A percentile compares a stretch with the other conserved stretches of the same genome.
Conservation (phyloP, 2,329 filamentous ascomycete species). For the Aaosphaeria pasadenensis region DNA sequence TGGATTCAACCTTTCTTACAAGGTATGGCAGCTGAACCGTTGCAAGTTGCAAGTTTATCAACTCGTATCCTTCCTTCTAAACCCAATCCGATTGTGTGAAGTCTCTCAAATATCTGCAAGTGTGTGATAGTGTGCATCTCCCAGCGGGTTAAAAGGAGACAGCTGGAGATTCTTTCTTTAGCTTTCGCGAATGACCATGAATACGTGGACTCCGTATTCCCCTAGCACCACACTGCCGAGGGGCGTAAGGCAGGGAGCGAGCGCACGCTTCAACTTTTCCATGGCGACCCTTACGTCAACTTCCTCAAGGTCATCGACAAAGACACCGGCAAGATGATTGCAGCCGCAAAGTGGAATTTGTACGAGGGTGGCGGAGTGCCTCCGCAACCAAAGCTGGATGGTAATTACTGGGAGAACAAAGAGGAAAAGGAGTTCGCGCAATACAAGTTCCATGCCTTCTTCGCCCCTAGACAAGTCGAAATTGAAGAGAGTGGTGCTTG, state of each 20-base stretch:
- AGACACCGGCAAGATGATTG: slow-evolving; percentile 3
- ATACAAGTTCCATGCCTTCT: slow-evolving; percentile 3
- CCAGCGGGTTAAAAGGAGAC: too few species aligned
- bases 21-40: too few species aligned
- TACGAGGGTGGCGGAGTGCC: slow-evolving; percentile 4
- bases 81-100: too few species aligned
- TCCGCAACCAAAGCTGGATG: slow-evolving; percentile 1
- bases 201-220: slow-evolving; percentile 8
- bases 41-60: too few species aligned
- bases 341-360: slow-evolving; percentile 6
- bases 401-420: slow-evolving; percentile 5
- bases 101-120: too few species aligned
- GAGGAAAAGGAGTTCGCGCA: slow-evolving; percentile 6
- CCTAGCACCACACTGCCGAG: slow-evolving; percentile 3
- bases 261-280: slow-evolving; percentile 1
- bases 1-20: too few species aligned
- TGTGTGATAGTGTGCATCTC: too few species aligned
- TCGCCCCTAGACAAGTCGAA: slow-evolving; percentile 2
- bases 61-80: too few species aligned
- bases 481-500: slow-evolving; percentile 3
- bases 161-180: slow-evolving; percentile 5
- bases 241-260: slow-evolving; percentile 4
- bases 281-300: neutral
- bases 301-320: slow-evolving; percentile 4
- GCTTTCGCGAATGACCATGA: slow-evolving; percentile 7